phyloP scores from a whole-genome alignment of 2,329 filamentous ascomycete genomes.

The Aureobasidium namibiae region DNA sequence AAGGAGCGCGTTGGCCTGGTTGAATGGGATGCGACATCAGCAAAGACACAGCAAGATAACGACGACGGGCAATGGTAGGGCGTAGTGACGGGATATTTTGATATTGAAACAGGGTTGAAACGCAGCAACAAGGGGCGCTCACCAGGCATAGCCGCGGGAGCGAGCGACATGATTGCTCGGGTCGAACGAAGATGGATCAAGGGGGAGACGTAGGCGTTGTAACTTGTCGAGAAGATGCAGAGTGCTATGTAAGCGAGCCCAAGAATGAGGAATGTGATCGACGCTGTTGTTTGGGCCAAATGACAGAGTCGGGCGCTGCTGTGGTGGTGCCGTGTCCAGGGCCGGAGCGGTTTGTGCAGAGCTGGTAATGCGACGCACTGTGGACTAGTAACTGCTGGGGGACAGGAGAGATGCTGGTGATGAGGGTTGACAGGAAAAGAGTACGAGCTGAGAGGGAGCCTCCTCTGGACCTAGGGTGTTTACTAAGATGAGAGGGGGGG shows the following conservation, averaged over 20 bases:
- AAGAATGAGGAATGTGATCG: slow-evolving; percentile 11
- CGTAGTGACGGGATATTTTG: background rate
- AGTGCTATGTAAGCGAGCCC: slow-evolving; percentile 10
- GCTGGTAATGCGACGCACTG: background rate
- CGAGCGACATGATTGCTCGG: slow-evolving; percentile 30
- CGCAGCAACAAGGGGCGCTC: slow-evolving; percentile 2
- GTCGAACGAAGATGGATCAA: background rate
- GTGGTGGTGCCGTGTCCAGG: background rate
- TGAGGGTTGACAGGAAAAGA: slow-evolving; percentile 2
- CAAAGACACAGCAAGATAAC: background rate
- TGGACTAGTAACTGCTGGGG: background rate
- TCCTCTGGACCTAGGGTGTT: background rate
- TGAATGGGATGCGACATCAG: slow-evolving; percentile 3
- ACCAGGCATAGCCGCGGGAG: slow-evolving; percentile 36
- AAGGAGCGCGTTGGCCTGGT: slow-evolving; percentile 31
- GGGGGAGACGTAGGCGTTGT: background rate
- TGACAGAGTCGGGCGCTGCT: background rate
- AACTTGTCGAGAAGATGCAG: background rate
- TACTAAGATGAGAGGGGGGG: slow-evolving; percentile 8
- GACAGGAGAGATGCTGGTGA: slow-evolving; percentile 7
- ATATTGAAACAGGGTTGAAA: slow-evolving; percentile 12
- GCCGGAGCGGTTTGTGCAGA: background rate
- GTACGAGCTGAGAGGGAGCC: too few relatives aligned
- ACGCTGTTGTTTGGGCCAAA: background rate
- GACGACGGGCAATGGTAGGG: background rate